Evolutionary conservation across 805 yeast genomes (phyloP).

Genomic region (Sugiyamaella americana): DNA sequence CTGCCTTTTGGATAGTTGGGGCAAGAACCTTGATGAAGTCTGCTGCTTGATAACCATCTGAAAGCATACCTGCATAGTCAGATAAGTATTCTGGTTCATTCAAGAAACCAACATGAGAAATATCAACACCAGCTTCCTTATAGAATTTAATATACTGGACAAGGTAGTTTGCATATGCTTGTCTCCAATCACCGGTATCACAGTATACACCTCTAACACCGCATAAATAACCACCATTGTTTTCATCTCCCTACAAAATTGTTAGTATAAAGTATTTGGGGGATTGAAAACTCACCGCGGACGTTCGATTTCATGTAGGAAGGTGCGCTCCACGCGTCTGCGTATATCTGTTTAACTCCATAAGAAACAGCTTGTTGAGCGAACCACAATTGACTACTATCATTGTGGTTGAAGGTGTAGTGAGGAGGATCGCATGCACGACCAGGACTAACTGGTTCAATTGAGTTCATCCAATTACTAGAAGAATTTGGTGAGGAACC

Average conservation of each 20-base stretch:
- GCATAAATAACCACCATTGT: slow-evolving; percentile 6
- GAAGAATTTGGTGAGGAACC: slow-evolving; percentile 2
- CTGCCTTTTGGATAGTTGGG: slow-evolving; percentile 3
- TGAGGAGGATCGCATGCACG: slow-evolving; percentile 1
- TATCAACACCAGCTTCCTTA: slow-evolving; percentile 4
- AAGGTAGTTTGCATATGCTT: slow-evolving; percentile 9
- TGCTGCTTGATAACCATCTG: slow-evolving; percentile 6
- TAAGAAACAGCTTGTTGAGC: slow-evolving; percentile 4
- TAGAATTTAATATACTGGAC: slow-evolving; percentile 8
- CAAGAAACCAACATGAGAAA: slow-evolving; percentile 6
- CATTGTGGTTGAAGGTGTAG: slow-evolving; percentile 1
- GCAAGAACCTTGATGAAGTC: slow-evolving; percentile 4
- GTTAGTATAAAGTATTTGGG: no score
- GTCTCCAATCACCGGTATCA: slow-evolving; percentile 8
- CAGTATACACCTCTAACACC: slow-evolving; percentile 5
- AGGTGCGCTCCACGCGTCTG: slow-evolving; percentile 13
- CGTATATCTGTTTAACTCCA: slow-evolving; percentile 3
- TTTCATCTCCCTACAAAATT: no score
- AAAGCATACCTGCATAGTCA: slow-evolving; percentile 4
- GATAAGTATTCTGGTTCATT: slow-evolving; percentile 4
- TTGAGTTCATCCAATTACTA: slow-evolving; percentile 1
- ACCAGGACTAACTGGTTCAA: slow-evolving; percentile 6
- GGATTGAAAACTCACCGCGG: no score
- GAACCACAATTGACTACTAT: slow-evolving; percentile 3
- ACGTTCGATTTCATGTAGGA: slow-evolving; percentile 12